A percentile compares a stretch with the other conserved stretches of the same genome.
Conservation (phyloP, 805 yeast genomes). For the Hanseniaspora lindneri region DNA sequence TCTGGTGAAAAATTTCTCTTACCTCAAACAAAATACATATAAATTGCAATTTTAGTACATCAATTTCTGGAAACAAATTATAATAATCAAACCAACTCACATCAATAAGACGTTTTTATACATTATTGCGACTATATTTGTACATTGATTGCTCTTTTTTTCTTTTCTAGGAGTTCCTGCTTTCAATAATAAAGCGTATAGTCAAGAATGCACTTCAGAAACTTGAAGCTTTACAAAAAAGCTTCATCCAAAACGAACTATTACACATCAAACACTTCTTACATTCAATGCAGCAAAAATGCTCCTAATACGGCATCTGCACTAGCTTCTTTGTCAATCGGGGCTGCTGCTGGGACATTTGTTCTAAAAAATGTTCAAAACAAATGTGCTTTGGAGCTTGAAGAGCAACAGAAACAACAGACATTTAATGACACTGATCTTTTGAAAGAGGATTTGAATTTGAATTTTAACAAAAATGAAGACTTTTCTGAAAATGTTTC, state of each 20-base stretch:
- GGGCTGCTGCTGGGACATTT: constrained; percentile 10
- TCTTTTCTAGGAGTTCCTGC: too few species aligned
- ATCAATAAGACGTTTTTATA: too few species aligned
- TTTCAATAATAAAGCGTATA: too few species aligned
- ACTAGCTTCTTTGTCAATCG: constrained; percentile 7
- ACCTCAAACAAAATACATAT: too few species aligned
- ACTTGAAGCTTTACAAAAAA: constrained; percentile 31
- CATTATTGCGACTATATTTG: too few species aligned
- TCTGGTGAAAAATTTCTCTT: too few species aligned
- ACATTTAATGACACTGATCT: not conserved
- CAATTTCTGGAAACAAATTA: too few species aligned
- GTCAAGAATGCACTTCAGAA: constrained; percentile 34
- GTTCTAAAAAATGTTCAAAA: constrained; percentile 10
- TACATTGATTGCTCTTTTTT: too few species aligned
- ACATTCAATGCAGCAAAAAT: not conserved
- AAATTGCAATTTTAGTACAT: too few species aligned
- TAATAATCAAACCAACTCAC: too few species aligned
- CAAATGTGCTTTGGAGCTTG: not conserved
- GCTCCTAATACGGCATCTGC: constrained; percentile 7
- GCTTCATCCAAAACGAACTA: constrained; percentile 20
- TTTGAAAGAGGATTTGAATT: not conserved
- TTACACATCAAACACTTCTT: constrained; percentile 8
- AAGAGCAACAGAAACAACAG: constrained; percentile 4
- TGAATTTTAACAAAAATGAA: not conserved
- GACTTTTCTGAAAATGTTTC: not conserved